phyloP scores from a whole-genome alignment of 1,284 basidiomycete genomes.

The Lignosus rhinocerotis region DNA sequence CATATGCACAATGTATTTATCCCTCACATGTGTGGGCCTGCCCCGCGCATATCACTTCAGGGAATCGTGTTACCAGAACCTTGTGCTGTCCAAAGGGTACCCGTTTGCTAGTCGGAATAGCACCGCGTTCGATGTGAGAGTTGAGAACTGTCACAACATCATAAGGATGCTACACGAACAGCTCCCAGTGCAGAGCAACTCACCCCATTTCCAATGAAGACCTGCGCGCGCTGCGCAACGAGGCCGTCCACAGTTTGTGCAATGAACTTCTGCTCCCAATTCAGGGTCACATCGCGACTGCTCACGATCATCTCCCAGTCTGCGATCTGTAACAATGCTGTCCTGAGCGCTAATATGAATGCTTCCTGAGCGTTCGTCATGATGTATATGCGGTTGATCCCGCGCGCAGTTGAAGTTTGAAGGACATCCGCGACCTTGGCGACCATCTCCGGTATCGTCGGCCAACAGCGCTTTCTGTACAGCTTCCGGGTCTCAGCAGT shows the following conservation, averaged over 20 bases:
- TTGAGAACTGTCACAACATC: constrained; percentile 27
- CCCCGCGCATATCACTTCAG: not conserved
- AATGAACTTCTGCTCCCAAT: constrained; percentile 40
- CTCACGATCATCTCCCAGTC: constrained; percentile 30
- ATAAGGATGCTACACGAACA: not conserved
- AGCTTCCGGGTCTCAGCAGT: constrained; percentile 22
- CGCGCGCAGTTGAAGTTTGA: constrained; percentile 23
- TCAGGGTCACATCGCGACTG: constrained; percentile 38
- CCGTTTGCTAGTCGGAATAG: constrained; percentile 28
- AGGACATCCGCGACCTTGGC: constrained; percentile 40
- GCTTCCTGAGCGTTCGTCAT: constrained; percentile 53
- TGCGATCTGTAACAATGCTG: constrained; percentile 32
- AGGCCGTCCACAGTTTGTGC: constrained; percentile 46
- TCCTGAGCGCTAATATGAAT: constrained; percentile 43
- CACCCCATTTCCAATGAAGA: constrained; percentile 48
- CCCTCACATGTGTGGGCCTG: not conserved
- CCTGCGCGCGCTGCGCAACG: constrained; percentile 42
- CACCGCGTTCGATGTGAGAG: constrained; percentile 30
- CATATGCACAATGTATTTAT: constrained; percentile 4
- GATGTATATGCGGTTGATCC: constrained; percentile 45
- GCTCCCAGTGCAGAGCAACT: not conserved
- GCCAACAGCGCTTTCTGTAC: constrained; percentile 50
- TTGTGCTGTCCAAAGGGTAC: constrained; percentile 2
- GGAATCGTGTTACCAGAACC: not conserved
- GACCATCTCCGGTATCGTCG: constrained; percentile 46